Evolutionary conservation across 139 green algal genomes (phyloP).

Genomic region (Penium margaritaceum): DNA sequence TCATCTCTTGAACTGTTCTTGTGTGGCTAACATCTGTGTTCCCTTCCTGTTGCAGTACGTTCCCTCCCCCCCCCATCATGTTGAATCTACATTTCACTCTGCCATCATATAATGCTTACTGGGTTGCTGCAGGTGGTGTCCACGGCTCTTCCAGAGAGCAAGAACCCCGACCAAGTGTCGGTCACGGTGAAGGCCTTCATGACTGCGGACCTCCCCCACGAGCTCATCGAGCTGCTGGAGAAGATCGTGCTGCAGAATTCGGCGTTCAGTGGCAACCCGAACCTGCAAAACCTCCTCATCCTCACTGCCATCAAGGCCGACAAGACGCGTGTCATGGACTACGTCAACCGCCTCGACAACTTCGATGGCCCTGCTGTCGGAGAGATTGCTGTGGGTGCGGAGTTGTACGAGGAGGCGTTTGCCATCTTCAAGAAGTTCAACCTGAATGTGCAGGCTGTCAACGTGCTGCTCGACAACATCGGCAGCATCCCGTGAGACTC

Average conservation of each 20-base stretch:
- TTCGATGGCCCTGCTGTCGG: slow-evolving; percentile 79
- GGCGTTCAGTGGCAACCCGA: slow-evolving; percentile 94
- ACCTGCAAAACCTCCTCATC: slow-evolving; percentile 95
- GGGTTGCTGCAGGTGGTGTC: slow-evolving; percentile 74
- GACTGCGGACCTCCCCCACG: slow-evolving; percentile 80
- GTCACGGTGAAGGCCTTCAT: slow-evolving; percentile 98
- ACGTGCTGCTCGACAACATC: slow-evolving; percentile 86
- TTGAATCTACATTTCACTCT: too few relatives aligned
- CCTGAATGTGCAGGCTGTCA: slow-evolving; percentile 64
- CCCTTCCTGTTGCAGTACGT: too few relatives aligned
- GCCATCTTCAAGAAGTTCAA: slow-evolving; percentile 98
- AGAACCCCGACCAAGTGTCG: slow-evolving; percentile 94
- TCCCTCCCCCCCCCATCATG: too few relatives aligned
- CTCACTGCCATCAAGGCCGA: slow-evolving; percentile 93
- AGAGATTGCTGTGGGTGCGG: slow-evolving; percentile 54
- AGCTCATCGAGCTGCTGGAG: slow-evolving; percentile 98
- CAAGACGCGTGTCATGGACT: slow-evolving; percentile 79
- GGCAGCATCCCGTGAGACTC: slow-evolving; percentile 39
- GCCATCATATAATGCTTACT: slow-evolving; percentile 20
- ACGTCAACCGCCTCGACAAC: slow-evolving; percentile 94
- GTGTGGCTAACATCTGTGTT: too few relatives aligned
- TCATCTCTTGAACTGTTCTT: too few relatives aligned
- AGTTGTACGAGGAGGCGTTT: slow-evolving; percentile 90
- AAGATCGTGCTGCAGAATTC: slow-evolving; percentile 99
- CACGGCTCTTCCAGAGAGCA: slow-evolving; percentile 91